Evolutionary conservation across 1,284 basidiomycete species (phyloP).

Genomic region (Melampsora larici-populina): DNA sequence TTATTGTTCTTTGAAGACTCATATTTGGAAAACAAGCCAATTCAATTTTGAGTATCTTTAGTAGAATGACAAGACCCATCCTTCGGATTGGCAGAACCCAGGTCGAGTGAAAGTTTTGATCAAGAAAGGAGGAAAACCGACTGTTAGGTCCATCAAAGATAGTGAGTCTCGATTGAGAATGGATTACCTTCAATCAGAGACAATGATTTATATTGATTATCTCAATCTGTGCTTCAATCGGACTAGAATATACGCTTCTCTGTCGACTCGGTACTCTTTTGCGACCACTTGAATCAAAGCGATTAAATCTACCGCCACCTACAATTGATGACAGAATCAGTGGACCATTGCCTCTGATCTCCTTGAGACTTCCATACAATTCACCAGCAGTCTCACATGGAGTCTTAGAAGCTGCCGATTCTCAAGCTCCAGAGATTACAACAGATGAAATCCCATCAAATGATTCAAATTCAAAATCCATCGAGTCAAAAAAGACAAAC

Average conservation of each 20-base stretch:
- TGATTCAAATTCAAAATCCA: neutral
- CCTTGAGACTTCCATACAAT: slow-evolving; percentile 62
- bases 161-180: slow-evolving; percentile 61
- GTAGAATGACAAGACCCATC: slow-evolving; percentile 72
- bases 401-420: slow-evolving; percentile 69
- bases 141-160: slow-evolving; percentile 71
- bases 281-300: slow-evolving; percentile 3
- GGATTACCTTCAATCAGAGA: too few relatives aligned
- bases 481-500: neutral
- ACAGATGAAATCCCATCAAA: slow-evolving; percentile 20
- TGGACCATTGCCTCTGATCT: slow-evolving; percentile 60
- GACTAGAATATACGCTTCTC: slow-evolving; percentile 10
- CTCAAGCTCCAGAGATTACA: slow-evolving; percentile 66
- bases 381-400: slow-evolving; percentile 71
- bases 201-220: too few relatives aligned
- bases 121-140: slow-evolving; percentile 71
- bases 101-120: slow-evolving; percentile 74
- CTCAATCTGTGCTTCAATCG: neutral
- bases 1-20: neutral
- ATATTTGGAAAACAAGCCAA: neutral
- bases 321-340: neutral
- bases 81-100: slow-evolving; percentile 88
- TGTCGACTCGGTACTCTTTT: slow-evolving; percentile 13
- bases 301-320: slow-evolving; percentile 1
- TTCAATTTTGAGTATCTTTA: neutral